Evolutionary conservation across 2,329 filamentous ascomycete genomes (phyloP).

Genomic region (Sporothrix globosa): DNA sequence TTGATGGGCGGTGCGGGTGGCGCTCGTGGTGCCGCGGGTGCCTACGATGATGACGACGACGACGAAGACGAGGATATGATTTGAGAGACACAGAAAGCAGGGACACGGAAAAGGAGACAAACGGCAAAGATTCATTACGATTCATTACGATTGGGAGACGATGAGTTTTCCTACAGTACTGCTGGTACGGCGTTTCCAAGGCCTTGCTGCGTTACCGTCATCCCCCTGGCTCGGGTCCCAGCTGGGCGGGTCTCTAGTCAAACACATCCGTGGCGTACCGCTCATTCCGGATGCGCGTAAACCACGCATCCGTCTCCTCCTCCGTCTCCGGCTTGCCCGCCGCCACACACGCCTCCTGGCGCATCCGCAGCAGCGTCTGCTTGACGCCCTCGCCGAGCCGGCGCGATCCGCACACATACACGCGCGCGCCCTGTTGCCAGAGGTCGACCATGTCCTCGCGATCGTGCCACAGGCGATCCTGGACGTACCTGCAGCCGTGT

Average conservation of each 20-base stretch:
- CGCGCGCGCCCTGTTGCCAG: slow-evolving; percentile 50
- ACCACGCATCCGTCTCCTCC: slow-evolving; percentile 52
- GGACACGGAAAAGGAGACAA: no score
- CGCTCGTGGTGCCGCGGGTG: slow-evolving; percentile 58
- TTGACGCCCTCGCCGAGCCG: slow-evolving; percentile 49
- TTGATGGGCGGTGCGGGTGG: slow-evolving; percentile 56
- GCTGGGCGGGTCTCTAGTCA: slow-evolving; percentile 49
- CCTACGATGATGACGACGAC: slow-evolving; percentile 64
- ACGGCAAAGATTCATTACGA: neutral
- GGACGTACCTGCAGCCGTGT: slow-evolving; percentile 44
- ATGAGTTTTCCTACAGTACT: no score
- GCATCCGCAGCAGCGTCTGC: slow-evolving; percentile 44
- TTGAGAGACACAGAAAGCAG: neutral
- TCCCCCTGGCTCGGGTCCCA: no score
- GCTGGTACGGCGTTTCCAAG: neutral
- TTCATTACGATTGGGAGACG: neutral
- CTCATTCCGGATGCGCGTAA: slow-evolving; percentile 56
- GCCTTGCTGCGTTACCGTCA: no score
- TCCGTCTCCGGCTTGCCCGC: slow-evolving; percentile 38
- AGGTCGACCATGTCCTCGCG: slow-evolving; percentile 41
- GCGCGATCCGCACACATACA: slow-evolving; percentile 65
- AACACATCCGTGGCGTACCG: slow-evolving; percentile 66
- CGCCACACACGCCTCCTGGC: slow-evolving; percentile 39
- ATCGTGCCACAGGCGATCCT: slow-evolving; percentile 56
- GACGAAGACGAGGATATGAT: slow-evolving; percentile 55